phyloP scores from a whole-genome alignment of 1,284 basidiomycete genomes.

The Malassezia cuniculi region DNA sequence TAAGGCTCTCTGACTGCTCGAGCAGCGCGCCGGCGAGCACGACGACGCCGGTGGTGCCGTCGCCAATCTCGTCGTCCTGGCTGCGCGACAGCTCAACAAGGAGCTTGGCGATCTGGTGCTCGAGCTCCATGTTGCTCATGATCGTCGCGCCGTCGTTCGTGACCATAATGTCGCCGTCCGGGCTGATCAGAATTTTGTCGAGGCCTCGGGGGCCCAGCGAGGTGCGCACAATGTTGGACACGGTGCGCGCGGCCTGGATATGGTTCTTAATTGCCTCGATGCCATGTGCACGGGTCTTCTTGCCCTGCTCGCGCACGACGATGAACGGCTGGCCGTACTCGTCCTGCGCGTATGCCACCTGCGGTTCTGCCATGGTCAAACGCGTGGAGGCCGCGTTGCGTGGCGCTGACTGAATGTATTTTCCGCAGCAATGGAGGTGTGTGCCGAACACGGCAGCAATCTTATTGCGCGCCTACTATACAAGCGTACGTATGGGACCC shows the following conservation, averaged over 20 bases:
- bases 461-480: too few relatives aligned
- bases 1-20: slow-evolving; percentile 67
- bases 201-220: slow-evolving; percentile 89
- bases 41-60: slow-evolving; percentile 96
- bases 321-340: slow-evolving; percentile 95
- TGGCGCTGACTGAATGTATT: too few relatives aligned
- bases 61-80: slow-evolving; percentile 98
- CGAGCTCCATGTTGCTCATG: slow-evolving; percentile 55
- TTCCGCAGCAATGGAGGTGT: too few relatives aligned
- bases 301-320: slow-evolving; percentile 86
- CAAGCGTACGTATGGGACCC: too few relatives aligned
- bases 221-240: slow-evolving; percentile 87
- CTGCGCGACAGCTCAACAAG: slow-evolving; percentile 91
- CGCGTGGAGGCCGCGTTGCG: too few relatives aligned
- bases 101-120: slow-evolving; percentile 95
- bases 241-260: slow-evolving; percentile 65
- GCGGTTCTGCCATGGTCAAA: slow-evolving; percentile 37
- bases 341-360: slow-evolving; percentile 42
- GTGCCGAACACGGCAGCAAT: too few relatives aligned
- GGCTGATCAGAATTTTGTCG: slow-evolving; percentile 96
- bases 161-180: slow-evolving; percentile 96
- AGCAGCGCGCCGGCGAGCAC: slow-evolving; percentile 92
- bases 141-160: slow-evolving; percentile 82
- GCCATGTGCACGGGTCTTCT: slow-evolving; percentile 86
- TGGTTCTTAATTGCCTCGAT: slow-evolving; percentile 76